These are phyloP conservation scores for Backusella circina DNA, from an alignment of 192 early-diverging fungal genomes.

Conservation along the genomic window DNA sequence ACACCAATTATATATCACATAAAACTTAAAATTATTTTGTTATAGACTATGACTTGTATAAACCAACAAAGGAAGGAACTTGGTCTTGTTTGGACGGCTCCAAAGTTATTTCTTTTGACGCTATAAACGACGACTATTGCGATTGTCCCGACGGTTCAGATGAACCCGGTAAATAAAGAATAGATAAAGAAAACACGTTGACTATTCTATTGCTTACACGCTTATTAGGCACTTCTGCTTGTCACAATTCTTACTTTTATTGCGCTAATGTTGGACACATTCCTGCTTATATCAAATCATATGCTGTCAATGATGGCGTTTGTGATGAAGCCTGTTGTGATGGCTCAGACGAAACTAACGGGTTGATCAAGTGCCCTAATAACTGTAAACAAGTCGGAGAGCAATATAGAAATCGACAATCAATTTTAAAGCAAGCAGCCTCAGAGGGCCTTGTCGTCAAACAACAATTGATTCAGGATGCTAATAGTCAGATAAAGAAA, in stretches of 20 bases:
- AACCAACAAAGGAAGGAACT: conserved; percentile 18
- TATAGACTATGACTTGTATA: conserved; percentile 15
- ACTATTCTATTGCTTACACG: neutral
- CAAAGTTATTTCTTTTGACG: conserved; percentile 57
- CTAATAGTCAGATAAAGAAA: neutral
- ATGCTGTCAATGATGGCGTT: conserved; percentile 89
- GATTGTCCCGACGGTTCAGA: conserved; percentile 94
- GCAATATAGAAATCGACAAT: conserved; percentile 36
- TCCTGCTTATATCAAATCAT: conserved; percentile 59
- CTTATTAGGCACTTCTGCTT: conserved; percentile 84
- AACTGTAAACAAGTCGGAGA: conserved; percentile 64
- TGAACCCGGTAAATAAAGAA: conserved; percentile 72
- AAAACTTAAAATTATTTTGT: neutral
- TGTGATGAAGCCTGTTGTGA: conserved; percentile 97
- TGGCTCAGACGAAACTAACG: conserved; percentile 83
- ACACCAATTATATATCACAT: neutral
- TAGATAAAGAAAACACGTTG: neutral
- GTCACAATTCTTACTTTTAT: conserved; percentile 73
- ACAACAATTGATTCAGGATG: conserved; percentile 19
- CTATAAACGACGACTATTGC: conserved; percentile 97
- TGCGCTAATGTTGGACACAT: conserved; percentile 80
- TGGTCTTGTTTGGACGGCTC: conserved; percentile 79
- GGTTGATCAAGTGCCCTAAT: conserved; percentile 63
- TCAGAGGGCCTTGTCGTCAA: conserved; percentile 18
- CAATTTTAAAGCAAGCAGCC: conserved; percentile 15